Evolutionary conservation across 768 basidiomycete species (phyloP).

Genomic region (Pilatotrama ljubarskyi): DNA sequence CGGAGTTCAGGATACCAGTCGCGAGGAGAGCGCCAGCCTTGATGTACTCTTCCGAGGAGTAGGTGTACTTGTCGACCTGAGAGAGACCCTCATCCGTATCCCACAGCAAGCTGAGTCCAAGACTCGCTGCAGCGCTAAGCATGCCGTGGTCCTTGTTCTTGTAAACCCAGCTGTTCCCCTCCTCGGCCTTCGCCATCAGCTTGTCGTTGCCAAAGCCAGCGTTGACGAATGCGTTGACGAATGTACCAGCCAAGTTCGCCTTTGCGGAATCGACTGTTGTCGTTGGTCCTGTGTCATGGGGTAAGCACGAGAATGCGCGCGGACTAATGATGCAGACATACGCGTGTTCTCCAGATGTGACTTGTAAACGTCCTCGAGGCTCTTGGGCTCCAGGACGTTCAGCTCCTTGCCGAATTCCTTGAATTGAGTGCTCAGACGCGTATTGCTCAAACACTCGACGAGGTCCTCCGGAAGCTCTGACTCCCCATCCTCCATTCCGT

Average conservation of each 20-base stretch:
- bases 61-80: constrained; percentile 97
- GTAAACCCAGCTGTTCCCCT: constrained; percentile 98
- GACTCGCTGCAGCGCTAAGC: constrained; percentile 94
- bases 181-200: constrained; percentile 94
- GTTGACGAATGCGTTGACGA: constrained; percentile 98
- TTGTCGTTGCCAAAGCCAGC: constrained; percentile 99
- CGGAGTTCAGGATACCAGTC: constrained; percentile 87
- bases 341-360: constrained; percentile 90
- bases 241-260: constrained; percentile 93
- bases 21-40: constrained; percentile 97
- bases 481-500: constrained; percentile 51
- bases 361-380: constrained; percentile 96
- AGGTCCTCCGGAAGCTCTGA: constrained; percentile 79
- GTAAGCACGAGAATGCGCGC: background rate
- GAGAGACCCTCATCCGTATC: constrained; percentile 92
- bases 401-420: constrained; percentile 92
- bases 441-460: constrained; percentile 83
- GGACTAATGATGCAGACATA: constrained; percentile 34
- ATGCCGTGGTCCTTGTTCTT: constrained; percentile 99
- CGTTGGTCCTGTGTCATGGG: constrained; percentile 49
- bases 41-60: constrained; percentile 94
- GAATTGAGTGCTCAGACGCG: constrained; percentile 81
- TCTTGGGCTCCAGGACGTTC: constrained; percentile 85
- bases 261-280: constrained; percentile 88
- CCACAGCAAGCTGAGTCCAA: constrained; percentile 93